A percentile compares a stretch with the other conserved stretches of the same genome.
phyloP scores from a whole-genome alignment of 2,329 filamentous ascomycete species.

The Blumeria hordei region DNA sequence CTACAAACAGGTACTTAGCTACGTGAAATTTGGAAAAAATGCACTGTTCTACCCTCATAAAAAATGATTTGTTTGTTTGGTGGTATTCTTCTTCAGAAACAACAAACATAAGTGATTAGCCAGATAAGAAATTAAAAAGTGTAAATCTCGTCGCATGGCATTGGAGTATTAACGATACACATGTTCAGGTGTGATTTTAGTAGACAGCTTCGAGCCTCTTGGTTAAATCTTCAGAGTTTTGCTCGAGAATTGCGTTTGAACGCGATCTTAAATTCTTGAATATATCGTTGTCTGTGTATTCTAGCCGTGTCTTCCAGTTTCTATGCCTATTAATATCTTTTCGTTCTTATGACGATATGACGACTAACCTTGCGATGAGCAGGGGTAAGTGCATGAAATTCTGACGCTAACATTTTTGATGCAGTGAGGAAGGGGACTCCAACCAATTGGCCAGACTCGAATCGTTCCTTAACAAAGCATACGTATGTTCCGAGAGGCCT shows the following conservation, averaged over 20 bases:
- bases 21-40: no score
- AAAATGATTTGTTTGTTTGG: no score
- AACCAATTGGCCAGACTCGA: constrained; percentile 24
- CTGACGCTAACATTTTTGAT: constrained; percentile 18
- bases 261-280: constrained; percentile 13
- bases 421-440: constrained; percentile 19
- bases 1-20: no score
- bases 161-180: no score
- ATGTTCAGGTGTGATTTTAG: no score
- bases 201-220: no score
- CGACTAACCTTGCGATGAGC: constrained; percentile 20
- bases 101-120: no score
- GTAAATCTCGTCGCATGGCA: no score
- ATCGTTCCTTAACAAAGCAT: constrained; percentile 22
- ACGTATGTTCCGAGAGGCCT: constrained; percentile 17
- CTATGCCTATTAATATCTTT: constrained; percentile 7
- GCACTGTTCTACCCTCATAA: no score
- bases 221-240: no score
- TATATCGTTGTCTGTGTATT: constrained; percentile 12
- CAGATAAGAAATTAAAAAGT: no score
- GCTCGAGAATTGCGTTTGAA: constrained; percentile 5
- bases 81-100: no score
- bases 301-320: constrained; percentile 10
- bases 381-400: constrained; percentile 23
- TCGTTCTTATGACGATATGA: not conserved